Evolutionary conservation across 2,329 filamentous ascomycete genomes (phyloP), one percentile per base, ranked within the genome.

Genomic region (Penicillium psychrosexuale): DNA sequence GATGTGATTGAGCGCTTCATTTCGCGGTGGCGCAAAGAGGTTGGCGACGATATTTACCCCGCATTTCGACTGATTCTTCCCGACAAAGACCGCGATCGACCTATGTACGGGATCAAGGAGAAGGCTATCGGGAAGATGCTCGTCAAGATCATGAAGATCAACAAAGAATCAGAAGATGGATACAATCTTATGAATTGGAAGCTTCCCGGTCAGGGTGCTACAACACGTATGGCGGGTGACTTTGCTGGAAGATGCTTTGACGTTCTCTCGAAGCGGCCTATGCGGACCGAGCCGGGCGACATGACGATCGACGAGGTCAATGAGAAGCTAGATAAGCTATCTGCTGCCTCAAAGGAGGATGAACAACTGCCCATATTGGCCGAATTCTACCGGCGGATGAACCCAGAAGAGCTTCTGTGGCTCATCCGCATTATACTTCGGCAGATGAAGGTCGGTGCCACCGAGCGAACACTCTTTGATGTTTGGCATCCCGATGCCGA

Each of bases 81-180:
- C 0, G 91, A 95, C 66, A 95, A 96, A 69, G 94, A 99, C 68
- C 85, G 91, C 37, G 91, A 97, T 66, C 84, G 94, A 45, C 88
- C 89, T 17, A 91, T 96, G 78, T 99, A 97, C 67, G 91, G 93
- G 0, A 79, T 99, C 38, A 97, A 97, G 69, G 94, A 99, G 77
- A 92, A 88, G 69, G 84, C 87, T 5, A 91, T 99, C 56, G 93
- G 88, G 9, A 96, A 91, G 69, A 77, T 97, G 19, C 79, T 97
- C n/a, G 89, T 97, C 55, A 93, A 91, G 69, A 82, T 96, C 37
- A 88, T 96, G 80, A 93, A 92, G 69, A 96, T 99, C 65, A 88
- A 92, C 76, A 90, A 88, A 66, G 87, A 92, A 65, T 95, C 91
- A 0, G 90, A 96, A 60, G 93, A 97, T 76, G 93, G 87, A 0